Percentiles rank a stretch among this genome's conserved stretches.
Conservation (phyloP, 768 basidiomycete species). For the Suillus occidentalis region DNA sequence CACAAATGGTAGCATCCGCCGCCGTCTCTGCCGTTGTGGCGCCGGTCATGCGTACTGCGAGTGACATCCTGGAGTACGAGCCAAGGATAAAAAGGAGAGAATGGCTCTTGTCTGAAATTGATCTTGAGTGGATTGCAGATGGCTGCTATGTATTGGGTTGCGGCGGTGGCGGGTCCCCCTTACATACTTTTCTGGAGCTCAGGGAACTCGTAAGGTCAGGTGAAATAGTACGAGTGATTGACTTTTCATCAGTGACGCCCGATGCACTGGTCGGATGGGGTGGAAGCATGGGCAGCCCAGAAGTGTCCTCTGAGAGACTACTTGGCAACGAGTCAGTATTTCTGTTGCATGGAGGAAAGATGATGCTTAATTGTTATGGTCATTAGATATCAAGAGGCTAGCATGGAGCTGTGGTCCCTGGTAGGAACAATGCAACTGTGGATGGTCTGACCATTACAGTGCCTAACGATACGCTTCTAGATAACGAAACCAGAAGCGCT, state of each 20-base stretch:
- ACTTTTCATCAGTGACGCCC: slow-evolving; percentile 40
- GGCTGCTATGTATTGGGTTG: slow-evolving; percentile 64
- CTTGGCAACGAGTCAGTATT: slow-evolving; percentile 36
- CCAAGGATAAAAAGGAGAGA: slow-evolving; percentile 40
- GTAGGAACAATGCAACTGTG: slow-evolving; percentile 21
- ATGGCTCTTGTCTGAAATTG: slow-evolving; percentile 48
- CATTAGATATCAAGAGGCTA: slow-evolving; percentile 34
- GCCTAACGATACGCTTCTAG: slow-evolving; percentile 16
- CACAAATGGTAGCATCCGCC: slow-evolving; percentile 8
- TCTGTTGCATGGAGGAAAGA: not conserved
- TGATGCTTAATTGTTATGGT: not conserved
- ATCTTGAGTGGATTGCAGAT: slow-evolving; percentile 59
- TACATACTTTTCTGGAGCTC: slow-evolving; percentile 49
- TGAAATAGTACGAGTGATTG: slow-evolving; percentile 43
- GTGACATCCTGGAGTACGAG: slow-evolving; percentile 35
- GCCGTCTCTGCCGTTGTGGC: slow-evolving; percentile 15
- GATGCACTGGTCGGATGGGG: slow-evolving; percentile 44
- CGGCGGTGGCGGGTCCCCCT: slow-evolving; percentile 63
- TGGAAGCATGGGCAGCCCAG: slow-evolving; percentile 45
- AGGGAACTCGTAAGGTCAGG: slow-evolving; percentile 56
- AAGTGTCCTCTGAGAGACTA: slow-evolving; percentile 37
- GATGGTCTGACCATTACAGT: not conserved
- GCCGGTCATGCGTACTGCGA: slow-evolving; percentile 14
- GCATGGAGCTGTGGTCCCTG: slow-evolving; percentile 28
- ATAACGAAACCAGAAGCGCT: slow-evolving; percentile 37